Evolutionary conservation across 495 filamentous ascomycete genomes (phyloP), one percentile per base, ranked within the genome.

Genomic region (Stereocaulon alpinum): DNA sequence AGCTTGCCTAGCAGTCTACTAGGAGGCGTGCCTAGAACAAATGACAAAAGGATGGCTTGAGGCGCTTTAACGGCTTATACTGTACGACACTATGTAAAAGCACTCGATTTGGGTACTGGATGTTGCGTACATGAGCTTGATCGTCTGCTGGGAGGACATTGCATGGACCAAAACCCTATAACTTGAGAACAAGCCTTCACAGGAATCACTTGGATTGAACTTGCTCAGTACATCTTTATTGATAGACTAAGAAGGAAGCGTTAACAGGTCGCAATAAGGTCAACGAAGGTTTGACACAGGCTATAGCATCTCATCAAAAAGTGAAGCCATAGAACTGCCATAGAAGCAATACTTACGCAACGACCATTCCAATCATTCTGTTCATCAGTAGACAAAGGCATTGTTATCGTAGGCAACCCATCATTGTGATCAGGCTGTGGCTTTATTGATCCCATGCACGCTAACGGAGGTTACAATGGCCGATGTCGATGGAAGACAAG

Each of bases 391-490:
- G 2, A 42, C 11, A 37, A 22, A 41, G n/a, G 29, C 48, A 18
- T 51, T 51, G 56, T 50, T n/a, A 17, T 20, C 15, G 17, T 17
- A 18, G 41, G 40, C 55, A 57, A 57, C 37, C 24, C 14, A 49
- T 4, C 6, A 30, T 2, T 32, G 34, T 37, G 34, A 37, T 37
- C 34, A 37, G 6, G 22, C 22, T 51, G 17, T 17, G 6, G 24
- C 58, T 45, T 44, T 60, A 29, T 52, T n/a, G 20, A 43, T 6
- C 30, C 9, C 18, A 22, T 44, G 24, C 24, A 29, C 54, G 54
- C 58, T 60, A 60, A 18, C 58, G 58, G 58, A 54, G 18, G 22
- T 60, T 43, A 53, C 37, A 60, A 53, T 53, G 58, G 18, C 58
- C 58, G 58, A 60, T 43, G 49, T 18, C 49, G n/a, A 37, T 52